A percentile compares a stretch with the other conserved stretches of the same genome.
These are phyloP conservation scores for Lepidium campestre DNA, from an alignment of 441 rosid genomes.

Conservation along the genomic window DNA sequence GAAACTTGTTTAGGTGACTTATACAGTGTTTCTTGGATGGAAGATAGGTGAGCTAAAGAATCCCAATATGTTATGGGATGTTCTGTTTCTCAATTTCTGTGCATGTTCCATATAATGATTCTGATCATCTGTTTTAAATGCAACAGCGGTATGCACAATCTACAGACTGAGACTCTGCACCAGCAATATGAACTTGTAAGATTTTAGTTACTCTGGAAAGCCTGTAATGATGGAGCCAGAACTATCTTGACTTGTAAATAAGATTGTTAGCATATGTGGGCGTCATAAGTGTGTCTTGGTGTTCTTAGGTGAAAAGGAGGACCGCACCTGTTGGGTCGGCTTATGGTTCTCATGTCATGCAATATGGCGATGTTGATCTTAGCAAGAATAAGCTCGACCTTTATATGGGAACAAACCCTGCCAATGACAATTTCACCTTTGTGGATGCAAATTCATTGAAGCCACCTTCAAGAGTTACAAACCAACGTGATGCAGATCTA, in stretches of 20 bases:
- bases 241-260: background rate
- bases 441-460: slow-evolving; percentile 52
- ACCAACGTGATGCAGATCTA: slow-evolving; percentile 95
- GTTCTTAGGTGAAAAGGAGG: slow-evolving; percentile 72
- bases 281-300: slow-evolving; percentile 9
- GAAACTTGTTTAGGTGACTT: slow-evolving; percentile 96
- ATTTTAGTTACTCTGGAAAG: slow-evolving; percentile 13
- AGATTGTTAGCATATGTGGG: background rate
- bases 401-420: slow-evolving; percentile 88
- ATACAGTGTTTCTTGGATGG: slow-evolving; percentile 98
- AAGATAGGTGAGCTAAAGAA: slow-evolving; percentile 63
- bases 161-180: slow-evolving; percentile 63
- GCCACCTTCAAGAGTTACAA: slow-evolving; percentile 55
- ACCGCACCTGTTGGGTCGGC: slow-evolving; percentile 40
- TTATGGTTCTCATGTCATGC: slow-evolving; percentile 96
- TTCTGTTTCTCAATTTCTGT: slow-evolving; percentile 1
- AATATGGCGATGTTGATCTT: slow-evolving; percentile 61
- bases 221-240: background rate
- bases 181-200: slow-evolving; percentile 87
- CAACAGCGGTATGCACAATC: slow-evolving; percentile 77
- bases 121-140: background rate
- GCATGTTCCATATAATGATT: background rate
- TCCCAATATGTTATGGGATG: background rate
- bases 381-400: slow-evolving; percentile 45
- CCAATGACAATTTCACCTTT: slow-evolving; percentile 72